Percentiles rank a stretch among this genome's conserved stretches.
Evolutionary conservation across 1,284 basidiomycete species (phyloP).

Genomic region (Rhodofomes roseus): DNA sequence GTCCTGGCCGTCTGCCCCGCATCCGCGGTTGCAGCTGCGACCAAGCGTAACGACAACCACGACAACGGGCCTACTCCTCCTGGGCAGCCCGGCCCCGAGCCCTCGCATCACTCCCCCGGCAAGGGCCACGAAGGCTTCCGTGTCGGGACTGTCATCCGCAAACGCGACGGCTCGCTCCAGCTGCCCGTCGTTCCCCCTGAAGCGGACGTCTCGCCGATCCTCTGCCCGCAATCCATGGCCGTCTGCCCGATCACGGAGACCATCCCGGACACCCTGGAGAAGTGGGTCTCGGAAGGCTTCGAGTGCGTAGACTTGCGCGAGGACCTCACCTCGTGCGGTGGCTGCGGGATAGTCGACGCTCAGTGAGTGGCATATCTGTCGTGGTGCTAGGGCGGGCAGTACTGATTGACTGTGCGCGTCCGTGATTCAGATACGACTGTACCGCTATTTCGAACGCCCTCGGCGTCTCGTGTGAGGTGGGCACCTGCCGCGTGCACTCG

Average conservation of each 20-base stretch:
- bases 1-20: conserved; percentile 8
- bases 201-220: conserved; percentile 10
- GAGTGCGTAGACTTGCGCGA: conserved; percentile 30
- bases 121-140: conserved; percentile 3
- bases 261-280: conserved; percentile 13
- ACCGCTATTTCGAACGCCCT: conserved; percentile 22
- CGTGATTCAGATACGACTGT: conserved; percentile 27
- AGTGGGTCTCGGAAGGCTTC: conserved; percentile 22
- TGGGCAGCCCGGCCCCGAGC: not conserved
- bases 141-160: conserved; percentile 4
- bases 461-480: conserved; percentile 27
- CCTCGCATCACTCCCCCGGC: not conserved
- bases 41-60: conserved; percentile 4
- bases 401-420: not conserved
- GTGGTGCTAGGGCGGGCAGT: not conserved
- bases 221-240: conserved; percentile 22
- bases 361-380: conserved; percentile 18
- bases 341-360: conserved; percentile 25
- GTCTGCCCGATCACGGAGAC: conserved; percentile 23
- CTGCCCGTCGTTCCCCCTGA: conserved; percentile 10
- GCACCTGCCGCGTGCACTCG: conserved; percentile 25
- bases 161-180: conserved; percentile 13
- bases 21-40: conserved; percentile 4
- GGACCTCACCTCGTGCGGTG: conserved; percentile 31
- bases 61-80: too few species aligned